Base-by-base conservation (phyloP, 129 eudicot genomes). In the Tanacetum coccineum region DNA sequence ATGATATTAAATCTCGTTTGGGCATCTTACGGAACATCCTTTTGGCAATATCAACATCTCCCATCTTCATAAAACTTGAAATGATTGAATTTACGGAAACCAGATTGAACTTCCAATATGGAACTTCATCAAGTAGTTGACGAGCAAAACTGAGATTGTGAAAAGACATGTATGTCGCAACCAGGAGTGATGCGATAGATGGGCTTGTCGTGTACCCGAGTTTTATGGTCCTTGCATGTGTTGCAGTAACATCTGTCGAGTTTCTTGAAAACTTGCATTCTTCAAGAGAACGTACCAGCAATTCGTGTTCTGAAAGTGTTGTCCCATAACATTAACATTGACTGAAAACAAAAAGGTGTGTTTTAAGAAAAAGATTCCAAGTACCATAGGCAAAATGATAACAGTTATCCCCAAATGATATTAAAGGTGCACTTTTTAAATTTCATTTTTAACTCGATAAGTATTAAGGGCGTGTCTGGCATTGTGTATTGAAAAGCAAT, bases 1-100 rank as follows among this genome's bases (percentile, higher is more conserved):
- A n/a, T n/a, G 96, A 79, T 13, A 91, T 80, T 48, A 87, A 59
- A 91, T 91, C 97, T 48, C 84, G 84, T 22, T 68, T 52, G n/a
- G 70, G 76, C 80, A 87, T 77, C 26, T 70, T 71, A 25, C 13
- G 22, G 66, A 91, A 87, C 32, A 91, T 74, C 71, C 66, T 80
- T 72, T 80, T 81, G 44, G 96, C 97, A 64, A 72, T 62, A 67
- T 75, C 81, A 59, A 76, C 45, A 62, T 81, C 90, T 47, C 94
- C 88, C 9, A 65, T 59, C 75, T 81, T 91, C 87, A 83, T 79
- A 59, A 83, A 79, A 73, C 81, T 81, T n/a, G 91, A 70, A 67
- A 91, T 85, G 67, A 85, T 56, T 60, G 68, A n/a, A 80, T 91
- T 91, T 65, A 73, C 76, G 18, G 86, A 58, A 57, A 85, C 70